Percentiles rank a stretch among this genome's conserved stretches.
Conservation (phyloP, 352 stramenopile species). For the Pythium coloratum region DNA sequence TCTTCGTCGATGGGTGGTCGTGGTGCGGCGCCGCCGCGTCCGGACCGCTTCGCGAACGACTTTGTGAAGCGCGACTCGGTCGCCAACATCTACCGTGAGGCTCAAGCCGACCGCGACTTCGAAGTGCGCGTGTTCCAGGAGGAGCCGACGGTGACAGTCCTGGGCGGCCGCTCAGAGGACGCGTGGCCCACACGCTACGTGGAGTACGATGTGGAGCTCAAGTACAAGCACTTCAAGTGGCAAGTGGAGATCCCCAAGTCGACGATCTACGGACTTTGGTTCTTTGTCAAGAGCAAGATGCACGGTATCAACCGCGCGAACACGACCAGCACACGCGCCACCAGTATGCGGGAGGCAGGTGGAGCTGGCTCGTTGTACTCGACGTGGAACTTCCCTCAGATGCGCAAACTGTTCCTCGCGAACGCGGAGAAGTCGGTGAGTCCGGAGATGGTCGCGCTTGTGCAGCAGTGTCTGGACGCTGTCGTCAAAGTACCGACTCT, state of each 20-base stretch:
- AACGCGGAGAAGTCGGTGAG: constrained; percentile 74
- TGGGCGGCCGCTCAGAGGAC: constrained; percentile 68
- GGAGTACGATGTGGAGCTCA: constrained; percentile 84
- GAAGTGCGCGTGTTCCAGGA: constrained; percentile 82
- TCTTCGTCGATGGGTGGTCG: constrained; percentile 1
- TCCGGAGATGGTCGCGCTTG: constrained; percentile 72
- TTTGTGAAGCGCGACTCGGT: constrained; percentile 48
- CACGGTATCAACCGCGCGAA: constrained; percentile 41
- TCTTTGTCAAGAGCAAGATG: constrained; percentile 84
- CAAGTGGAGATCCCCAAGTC: constrained; percentile 86
- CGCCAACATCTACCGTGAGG: constrained; percentile 38
- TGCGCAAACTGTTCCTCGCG: constrained; percentile 81
- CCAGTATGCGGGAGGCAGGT: constrained; percentile 11
- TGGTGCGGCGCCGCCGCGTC: constrained; percentile 16
- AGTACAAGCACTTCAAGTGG: constrained; percentile 80
- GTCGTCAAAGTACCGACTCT: constrained; percentile 64
- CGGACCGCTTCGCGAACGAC: constrained; percentile 41
- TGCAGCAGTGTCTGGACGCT: constrained; percentile 73
- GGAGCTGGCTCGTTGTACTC: constrained; percentile 17
- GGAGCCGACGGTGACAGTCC: constrained; percentile 53
- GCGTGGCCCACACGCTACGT: constrained; percentile 81
- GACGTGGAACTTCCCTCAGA: constrained; percentile 56
- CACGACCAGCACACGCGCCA: constrained; percentile 4
- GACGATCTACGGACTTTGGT: constrained; percentile 80
- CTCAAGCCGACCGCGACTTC: constrained; percentile 43